Evolutionary conservation across 805 yeast genomes (phyloP).

Genomic region (Ogataea pilisensis): DNA sequence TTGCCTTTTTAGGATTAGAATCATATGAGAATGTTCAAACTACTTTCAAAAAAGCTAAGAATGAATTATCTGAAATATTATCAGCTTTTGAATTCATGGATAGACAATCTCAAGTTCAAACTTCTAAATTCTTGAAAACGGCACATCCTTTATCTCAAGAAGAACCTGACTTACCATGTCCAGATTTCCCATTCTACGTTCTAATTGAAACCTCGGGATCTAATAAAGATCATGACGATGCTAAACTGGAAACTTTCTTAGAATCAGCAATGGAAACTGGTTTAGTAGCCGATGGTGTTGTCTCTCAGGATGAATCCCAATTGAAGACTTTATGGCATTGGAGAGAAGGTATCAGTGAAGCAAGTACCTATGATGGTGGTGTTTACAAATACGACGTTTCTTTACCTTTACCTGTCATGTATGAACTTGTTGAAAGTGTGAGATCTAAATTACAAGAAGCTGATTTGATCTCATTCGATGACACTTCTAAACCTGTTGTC

Average conservation of each 20-base stretch:
- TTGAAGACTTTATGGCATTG: conserved; percentile 82
- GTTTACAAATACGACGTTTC: conserved; percentile 97
- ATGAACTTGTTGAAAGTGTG: conserved; percentile 78
- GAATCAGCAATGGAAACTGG: conserved; percentile 84
- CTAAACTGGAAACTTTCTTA: conserved; percentile 78
- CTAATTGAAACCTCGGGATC: conserved; percentile 97
- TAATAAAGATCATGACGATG: conserved; percentile 88
- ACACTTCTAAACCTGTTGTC: conserved; percentile 66
- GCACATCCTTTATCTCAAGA: conserved; percentile 69
- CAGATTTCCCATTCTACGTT: conserved; percentile 80
- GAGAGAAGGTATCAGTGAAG: conserved; percentile 94
- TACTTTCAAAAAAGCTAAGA: conserved; percentile 73
- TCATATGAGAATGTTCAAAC: conserved; percentile 81
- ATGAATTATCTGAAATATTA: conserved; percentile 76
- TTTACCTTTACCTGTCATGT: conserved; percentile 76
- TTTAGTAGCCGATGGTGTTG: conserved; percentile 84
- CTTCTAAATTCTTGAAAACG: conserved; percentile 54
- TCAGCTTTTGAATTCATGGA: conserved; percentile 97
- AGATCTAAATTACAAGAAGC: conserved; percentile 52
- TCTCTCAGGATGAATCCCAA: conserved; percentile 94
- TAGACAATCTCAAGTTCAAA: conserved; percentile 56
- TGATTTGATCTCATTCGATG: conserved; percentile 60
- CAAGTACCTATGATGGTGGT: conserved; percentile 81
- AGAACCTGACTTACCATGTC: conserved; percentile 33
- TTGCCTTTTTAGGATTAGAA: conserved; percentile 80